Evolutionary conservation across 306 rosid genomes (phyloP).

Genomic region (Prunus fruticosa): DNA sequence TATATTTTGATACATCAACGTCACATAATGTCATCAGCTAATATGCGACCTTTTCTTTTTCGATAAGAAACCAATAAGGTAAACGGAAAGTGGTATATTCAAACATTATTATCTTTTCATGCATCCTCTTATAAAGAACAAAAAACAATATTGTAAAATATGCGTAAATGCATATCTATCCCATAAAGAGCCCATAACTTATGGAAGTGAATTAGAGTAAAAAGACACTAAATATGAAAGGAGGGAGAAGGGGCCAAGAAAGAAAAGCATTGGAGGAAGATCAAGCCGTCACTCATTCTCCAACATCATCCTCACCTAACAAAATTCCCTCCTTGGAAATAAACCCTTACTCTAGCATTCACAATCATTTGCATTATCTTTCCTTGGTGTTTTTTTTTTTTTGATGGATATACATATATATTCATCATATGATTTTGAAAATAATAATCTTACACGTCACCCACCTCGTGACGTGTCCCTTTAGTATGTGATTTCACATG

Average conservation of each 20-base stretch:
- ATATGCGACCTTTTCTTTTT: background rate
- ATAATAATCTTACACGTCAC: slow-evolving; percentile 64
- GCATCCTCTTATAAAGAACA: no score
- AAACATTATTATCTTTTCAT: background rate
- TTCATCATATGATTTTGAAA: slow-evolving; percentile 31
- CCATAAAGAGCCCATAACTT: slow-evolving; percentile 33
- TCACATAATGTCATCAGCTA: background rate
- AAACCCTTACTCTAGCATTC: slow-evolving; percentile 62
- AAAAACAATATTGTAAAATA: no score
- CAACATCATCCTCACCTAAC: slow-evolving; percentile 76
- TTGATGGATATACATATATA: slow-evolving; percentile 18
- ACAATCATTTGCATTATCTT: slow-evolving; percentile 44
- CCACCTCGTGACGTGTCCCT: slow-evolving; percentile 54
- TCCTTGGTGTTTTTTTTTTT: slow-evolving; percentile 20
- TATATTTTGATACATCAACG: background rate
- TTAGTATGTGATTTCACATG: slow-evolving; percentile 32
- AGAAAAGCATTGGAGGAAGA: slow-evolving; percentile 68
- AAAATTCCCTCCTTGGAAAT: slow-evolving; percentile 48
- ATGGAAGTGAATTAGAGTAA: slow-evolving; percentile 35
- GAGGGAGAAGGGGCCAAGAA: slow-evolving; percentile 5
- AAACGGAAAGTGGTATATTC: background rate
- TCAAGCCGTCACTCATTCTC: slow-evolving; percentile 98
- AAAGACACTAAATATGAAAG: slow-evolving; percentile 5
- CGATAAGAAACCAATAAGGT: background rate
- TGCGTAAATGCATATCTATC: background rate